Conservation (phyloP, 73 alveolate genomes). For the Paramecium caudatum region DNA sequence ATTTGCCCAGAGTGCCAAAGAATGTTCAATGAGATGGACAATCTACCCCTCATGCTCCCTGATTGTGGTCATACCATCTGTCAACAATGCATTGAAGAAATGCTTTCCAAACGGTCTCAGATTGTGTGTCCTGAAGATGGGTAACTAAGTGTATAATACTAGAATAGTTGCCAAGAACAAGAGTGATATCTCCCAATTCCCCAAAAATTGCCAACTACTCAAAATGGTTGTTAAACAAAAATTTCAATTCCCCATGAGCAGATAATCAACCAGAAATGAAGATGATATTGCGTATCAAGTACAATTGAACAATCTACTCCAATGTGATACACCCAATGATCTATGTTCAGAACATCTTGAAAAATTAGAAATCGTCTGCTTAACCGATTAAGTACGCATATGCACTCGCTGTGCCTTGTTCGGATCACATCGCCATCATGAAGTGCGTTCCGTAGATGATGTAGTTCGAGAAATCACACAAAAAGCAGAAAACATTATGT, state of each 20-base stretch:
- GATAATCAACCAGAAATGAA: constrained; percentile 54
- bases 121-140: constrained; percentile 66
- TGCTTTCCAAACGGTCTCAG: background rate
- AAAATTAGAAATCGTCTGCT: constrained; percentile 90
- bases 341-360: constrained; percentile 80
- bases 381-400: constrained; percentile 88
- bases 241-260: background rate
- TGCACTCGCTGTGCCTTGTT: constrained; percentile 96
- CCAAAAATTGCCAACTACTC: constrained; percentile 42
- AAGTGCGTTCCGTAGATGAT: constrained; percentile 90
- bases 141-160: background rate
- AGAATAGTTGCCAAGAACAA: constrained; percentile 48
- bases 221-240: constrained; percentile 28
- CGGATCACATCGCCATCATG: constrained; percentile 95
- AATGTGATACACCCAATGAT: background rate
- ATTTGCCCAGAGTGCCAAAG: constrained; percentile 62
- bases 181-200: constrained; percentile 35
- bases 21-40: constrained; percentile 38
- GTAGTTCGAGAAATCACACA: constrained; percentile 89
- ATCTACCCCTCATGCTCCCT: constrained; percentile 63
- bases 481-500: constrained; percentile 86
- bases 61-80: constrained; percentile 72
- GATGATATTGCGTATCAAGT: constrained; percentile 16
- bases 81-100: constrained; percentile 29
- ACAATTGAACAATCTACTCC: constrained; percentile 1